Evolutionary conservation across 441 rosid genomes (phyloP), one percentile per base, ranked within the genome.

Genomic region (Mallotus repandus): DNA sequence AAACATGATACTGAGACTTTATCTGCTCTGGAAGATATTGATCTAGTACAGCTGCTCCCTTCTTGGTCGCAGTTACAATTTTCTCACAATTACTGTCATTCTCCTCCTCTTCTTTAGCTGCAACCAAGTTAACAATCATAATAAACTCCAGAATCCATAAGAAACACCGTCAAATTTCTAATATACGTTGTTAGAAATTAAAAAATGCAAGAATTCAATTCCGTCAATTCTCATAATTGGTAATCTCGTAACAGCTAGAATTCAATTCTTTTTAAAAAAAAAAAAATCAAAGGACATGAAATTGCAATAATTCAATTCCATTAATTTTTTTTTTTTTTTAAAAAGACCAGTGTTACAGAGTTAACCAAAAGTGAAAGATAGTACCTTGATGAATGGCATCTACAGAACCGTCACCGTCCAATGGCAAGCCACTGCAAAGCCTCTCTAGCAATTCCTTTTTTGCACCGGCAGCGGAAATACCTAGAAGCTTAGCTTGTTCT

Each of bases 11-110:
- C 69, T 84, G 81, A 25, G 81, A 83, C 85, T 90, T 89, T 56
- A 90, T 82, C 54, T 86, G 81, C 70, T 90, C 94, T 12, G 96
- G 87, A 74, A 90, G 86, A 86, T 88, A 88, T 49, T 85, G 87
- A 77, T 92, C 97, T 77, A 92, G 79, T 5, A 88, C 94, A 0
- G 90, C 91, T 3, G 89, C 86, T 22, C 94, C 96, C 70, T 90
- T 90, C 84, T 84, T 92, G 29, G 90, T 89, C 0, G 89, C 90
- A 2, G 86, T 86, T 18, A 92, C 85, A n/a, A 86, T 84, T 77
- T 86, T 89, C 80, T 89, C 91, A 56, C 76, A 75, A 55, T 73
- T 74, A 5, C 41, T 53, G 50, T 41, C 54, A 7, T 72, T 87
- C n/a, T 82, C 83, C 19, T 63, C 77, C 71, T 76, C 73, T n/a